These are phyloP conservation scores for Endotrypanum monterogeii DNA, from an alignment of 208 protist genomes.

Conservation along the genomic window DNA sequence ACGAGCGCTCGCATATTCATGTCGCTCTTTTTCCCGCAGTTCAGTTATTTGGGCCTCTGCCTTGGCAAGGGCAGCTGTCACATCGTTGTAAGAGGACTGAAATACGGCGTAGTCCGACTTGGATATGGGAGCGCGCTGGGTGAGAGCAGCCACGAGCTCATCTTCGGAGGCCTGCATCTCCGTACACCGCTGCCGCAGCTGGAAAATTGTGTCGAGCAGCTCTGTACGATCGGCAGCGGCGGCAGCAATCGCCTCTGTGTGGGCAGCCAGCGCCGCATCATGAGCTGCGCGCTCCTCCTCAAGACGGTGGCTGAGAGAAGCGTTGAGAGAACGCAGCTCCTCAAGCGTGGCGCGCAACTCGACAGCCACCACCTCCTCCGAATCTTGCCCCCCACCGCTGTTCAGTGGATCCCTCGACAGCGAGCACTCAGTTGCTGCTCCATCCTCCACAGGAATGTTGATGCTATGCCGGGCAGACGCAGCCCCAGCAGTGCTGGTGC, in stretches of 20 bases:
- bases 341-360: background rate
- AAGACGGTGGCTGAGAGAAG: constrained; percentile 1
- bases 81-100: constrained; percentile 2
- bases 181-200: constrained; percentile 16
- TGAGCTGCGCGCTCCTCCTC: constrained; percentile 3
- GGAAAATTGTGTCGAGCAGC: constrained; percentile 24
- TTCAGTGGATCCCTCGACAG: background rate
- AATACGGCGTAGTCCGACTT: constrained; percentile 25
- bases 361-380: background rate
- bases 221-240: constrained; percentile 8
- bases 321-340: constrained; percentile 2
- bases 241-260: constrained; percentile 8
- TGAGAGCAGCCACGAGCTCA: constrained; percentile 19
- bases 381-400: background rate
- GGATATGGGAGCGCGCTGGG: constrained; percentile 24
- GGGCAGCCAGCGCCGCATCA: background rate
- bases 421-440: background rate
- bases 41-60: constrained; percentile 18
- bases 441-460: background rate
- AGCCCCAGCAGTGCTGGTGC: constrained; percentile 2
- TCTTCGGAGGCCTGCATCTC: constrained; percentile 21
- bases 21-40: constrained; percentile 1
- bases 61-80: constrained; percentile 3
- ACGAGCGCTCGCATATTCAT: constrained; percentile 5
- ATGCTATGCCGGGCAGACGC: too few species aligned